phyloP scores from a whole-genome alignment of 2,329 filamentous ascomycete genomes.

The Penicillium sp. region DNA sequence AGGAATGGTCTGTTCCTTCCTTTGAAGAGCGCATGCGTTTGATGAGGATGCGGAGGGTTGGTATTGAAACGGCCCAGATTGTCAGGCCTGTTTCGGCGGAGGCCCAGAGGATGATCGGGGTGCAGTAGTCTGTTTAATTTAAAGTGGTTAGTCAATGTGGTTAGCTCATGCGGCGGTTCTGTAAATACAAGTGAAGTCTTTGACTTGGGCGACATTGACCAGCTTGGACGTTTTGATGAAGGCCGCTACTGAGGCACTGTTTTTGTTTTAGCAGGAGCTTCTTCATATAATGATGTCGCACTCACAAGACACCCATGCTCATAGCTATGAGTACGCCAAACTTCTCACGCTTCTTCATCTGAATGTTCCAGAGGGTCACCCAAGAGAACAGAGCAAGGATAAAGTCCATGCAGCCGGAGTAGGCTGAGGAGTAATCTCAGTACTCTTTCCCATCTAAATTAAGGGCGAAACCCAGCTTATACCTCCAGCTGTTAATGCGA shows the following conservation, averaged over 20 bases:
- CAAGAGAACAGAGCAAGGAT: conserved; percentile 28
- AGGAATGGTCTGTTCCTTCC: neutral
- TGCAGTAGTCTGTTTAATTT: neutral
- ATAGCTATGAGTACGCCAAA: conserved; percentile 25
- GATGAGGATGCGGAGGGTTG: conserved; percentile 26
- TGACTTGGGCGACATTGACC: conserved; percentile 15
- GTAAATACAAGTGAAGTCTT: conserved; percentile 19
- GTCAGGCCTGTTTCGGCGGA: conserved; percentile 28
- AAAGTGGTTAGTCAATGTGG: neutral
- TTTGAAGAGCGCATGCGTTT: conserved; percentile 10
- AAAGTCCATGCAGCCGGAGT: conserved; percentile 28
- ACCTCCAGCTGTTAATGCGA: conserved; percentile 3
- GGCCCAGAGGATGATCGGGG: conserved; percentile 24
- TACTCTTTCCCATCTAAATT: neutral
- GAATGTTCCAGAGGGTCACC: conserved; percentile 25
- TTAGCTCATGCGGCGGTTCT: neutral
- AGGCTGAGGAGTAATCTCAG: neutral
- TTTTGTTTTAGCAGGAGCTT: neutral
- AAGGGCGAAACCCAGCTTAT: neutral
- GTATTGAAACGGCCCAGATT: conserved; percentile 29
- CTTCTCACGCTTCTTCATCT: conserved; percentile 31
- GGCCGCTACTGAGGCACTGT: conserved; percentile 21
- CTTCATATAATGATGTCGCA: neutral
- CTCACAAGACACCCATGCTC: conserved; percentile 30
- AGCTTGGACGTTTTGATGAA: conserved; percentile 27